These are phyloP conservation scores for Jamesozyma piceae DNA, from an alignment of 805 yeast species.

Conservation along the genomic window DNA sequence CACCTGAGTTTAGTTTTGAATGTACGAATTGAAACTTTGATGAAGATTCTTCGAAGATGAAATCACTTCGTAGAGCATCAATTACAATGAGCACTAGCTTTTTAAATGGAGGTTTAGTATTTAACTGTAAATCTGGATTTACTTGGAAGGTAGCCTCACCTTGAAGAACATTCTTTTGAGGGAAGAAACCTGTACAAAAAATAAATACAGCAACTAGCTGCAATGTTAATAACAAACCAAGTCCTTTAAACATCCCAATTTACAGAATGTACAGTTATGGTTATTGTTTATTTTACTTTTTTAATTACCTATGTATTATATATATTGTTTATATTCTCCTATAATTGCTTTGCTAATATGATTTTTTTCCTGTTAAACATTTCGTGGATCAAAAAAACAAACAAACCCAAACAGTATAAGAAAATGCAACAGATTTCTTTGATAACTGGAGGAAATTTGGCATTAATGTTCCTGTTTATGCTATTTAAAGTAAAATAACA, in stretches of 20 bases:
- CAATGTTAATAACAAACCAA: slow-evolving; percentile 8
- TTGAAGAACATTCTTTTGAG: slow-evolving; percentile 68
- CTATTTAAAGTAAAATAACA: no score
- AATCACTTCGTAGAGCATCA: slow-evolving; percentile 89
- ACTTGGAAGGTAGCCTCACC: slow-evolving; percentile 42
- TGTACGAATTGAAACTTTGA: slow-evolving; percentile 68
- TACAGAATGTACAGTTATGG: not conserved
- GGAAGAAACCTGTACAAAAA: slow-evolving; percentile 82
- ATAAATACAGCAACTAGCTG: slow-evolving; percentile 49
- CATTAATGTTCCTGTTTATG: no score
- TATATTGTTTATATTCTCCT: not conserved
- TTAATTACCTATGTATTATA: no score
- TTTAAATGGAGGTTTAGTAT: slow-evolving; percentile 38
- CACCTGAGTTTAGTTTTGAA: slow-evolving; percentile 48
- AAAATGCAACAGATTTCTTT: no score
- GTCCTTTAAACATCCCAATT: not conserved
- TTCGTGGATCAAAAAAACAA: no score
- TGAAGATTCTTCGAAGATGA: slow-evolving; percentile 49
- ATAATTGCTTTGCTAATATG: not conserved
- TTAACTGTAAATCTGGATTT: slow-evolving; percentile 23
- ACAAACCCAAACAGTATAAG: no score
- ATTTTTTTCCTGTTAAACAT: not conserved
- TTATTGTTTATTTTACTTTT: no score
- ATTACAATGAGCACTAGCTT: slow-evolving; percentile 74
- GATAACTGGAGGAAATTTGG: no score